Evolutionary conservation across 2,329 filamentous ascomycete genomes (phyloP), one percentile per base, ranked within the genome.

Genomic region (Paecilomyces sp.): DNA sequence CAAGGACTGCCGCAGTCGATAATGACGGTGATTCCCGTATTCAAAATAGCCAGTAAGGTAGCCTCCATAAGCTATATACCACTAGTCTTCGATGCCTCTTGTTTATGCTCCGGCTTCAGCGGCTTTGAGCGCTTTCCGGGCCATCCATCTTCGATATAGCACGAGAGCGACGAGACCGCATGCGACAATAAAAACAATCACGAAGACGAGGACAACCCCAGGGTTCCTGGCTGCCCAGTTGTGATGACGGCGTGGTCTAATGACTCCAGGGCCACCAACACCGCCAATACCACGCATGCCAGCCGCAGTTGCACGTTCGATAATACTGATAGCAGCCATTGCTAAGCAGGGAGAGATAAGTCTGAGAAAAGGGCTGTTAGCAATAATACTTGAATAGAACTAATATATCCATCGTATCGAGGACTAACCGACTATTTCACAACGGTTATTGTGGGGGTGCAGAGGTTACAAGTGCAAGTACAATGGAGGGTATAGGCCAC

Each of bases 181-280:
- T 47, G 62, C 78, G 64, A 88, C 81, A 61, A 85, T 66, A 67
- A 83, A 83, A 71, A 86, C 77, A 65, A 88, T 84, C 72, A 75
- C 79, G 73, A 88, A 85, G 59, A 88, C 85, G 64, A 87, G 75
- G 56, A 88, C 78, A 63, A 87, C 83, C 71, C 85, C 85, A 53
- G 81, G 79, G 68, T 88, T 82, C 33, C 73, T 67, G 62, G 73
- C 65, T 25, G 85, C 83, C 81, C 83, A 88, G 77, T 86, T 85
- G 68, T 57, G 55, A n/a, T 53, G 51, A 13, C 13, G 22, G 22
- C 54, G 66, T 7, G 3, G 13, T 18, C 13, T 47, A 18, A 15
- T 18, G n/a, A 47, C 8, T 3, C 5, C 41, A 47, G n/a, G 15
- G 31, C 31, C 31, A 8, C 41, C 41, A 6, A 47, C 18, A 47